phyloP scores from a whole-genome alignment of 2,329 filamentous ascomycete genomes.

The Tolypocladium ophioglossoides region DNA sequence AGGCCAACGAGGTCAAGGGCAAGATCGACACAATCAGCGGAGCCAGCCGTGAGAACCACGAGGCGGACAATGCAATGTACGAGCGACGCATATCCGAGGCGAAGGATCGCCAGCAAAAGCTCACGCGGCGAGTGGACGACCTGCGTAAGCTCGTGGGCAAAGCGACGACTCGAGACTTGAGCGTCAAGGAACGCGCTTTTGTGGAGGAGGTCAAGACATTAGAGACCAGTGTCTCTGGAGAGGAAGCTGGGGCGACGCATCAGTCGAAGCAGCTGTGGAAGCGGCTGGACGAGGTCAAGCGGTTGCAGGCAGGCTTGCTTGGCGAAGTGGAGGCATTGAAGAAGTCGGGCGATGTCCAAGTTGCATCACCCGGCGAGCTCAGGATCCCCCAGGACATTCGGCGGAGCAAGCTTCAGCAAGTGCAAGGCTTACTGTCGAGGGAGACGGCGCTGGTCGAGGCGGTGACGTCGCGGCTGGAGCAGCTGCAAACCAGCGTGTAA shows the following conservation, averaged over 20 bases:
- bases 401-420: constrained; percentile 51
- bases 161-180: constrained; percentile 30
- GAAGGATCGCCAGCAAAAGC: constrained; percentile 42
- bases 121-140: constrained; percentile 49
- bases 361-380: constrained; percentile 27
- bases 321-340: constrained; percentile 38
- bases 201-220: constrained; percentile 40
- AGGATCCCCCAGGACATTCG: constrained; percentile 50
- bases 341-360: constrained; percentile 16
- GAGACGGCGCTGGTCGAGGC: constrained; percentile 60
- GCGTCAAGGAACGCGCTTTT: constrained; percentile 33
- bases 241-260: constrained; percentile 20
- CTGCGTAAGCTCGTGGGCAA: constrained; percentile 36
- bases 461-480: constrained; percentile 50
- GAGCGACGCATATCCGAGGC: constrained; percentile 46
- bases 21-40: constrained; percentile 54
- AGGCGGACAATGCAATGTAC: constrained; percentile 44
- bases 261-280: constrained; percentile 40
- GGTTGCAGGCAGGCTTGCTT: constrained; percentile 40
- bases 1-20: constrained; percentile 53
- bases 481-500: constrained; percentile 31
- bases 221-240: constrained; percentile 36
- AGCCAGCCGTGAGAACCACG: constrained; percentile 33
- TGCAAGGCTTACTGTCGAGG: constrained; percentile 52
- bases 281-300: constrained; percentile 46